Evolutionary conservation across 1,139 yeast species (phyloP), one percentile per base, ranked within the genome.

Genomic region (Pichia kudriavzevii): DNA sequence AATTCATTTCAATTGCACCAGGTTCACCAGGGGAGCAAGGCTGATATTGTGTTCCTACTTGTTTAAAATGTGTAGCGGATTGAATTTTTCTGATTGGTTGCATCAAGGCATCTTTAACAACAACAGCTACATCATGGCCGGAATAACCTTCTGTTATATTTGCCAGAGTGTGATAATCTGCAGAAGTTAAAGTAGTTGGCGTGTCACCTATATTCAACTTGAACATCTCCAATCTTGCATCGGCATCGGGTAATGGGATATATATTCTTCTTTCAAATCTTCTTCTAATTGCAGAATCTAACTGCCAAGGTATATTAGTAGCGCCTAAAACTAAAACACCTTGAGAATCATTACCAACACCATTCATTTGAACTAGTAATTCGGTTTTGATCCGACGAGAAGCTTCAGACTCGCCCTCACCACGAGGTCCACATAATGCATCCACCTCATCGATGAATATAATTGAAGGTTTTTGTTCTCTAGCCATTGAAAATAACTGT

Each of bases 261-360:
- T 93, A 93, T 36, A 93, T 91, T 61, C 98, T 77, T 51, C 84
- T 75, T 58, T 91, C 98, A 52, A 93, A 93, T 64, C 98, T 79
- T 64, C 99, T 79, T 58, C 98, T 75, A 35, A 93, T 85, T 6
- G 98, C 99, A 30, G 97, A 88, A 60, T 93, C 99, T 46, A 93
- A 68, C 62, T 91, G 96, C 98, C 98, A 93, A 14, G 98, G 98
- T 41, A 93, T 91, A 58, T 93, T 93, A 5, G 99, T 93, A 2
- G 99, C 99, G 18, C 98, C 99, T 34, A 93, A 66, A 0, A 93
- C 98, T 28, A 93, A 66, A 2, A 93, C 97, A 7, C 99, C 98
- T 34, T 72, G 70, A 1, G 95, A 66, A 56, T 93, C 98, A 55
- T 85, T 88, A 11, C 98, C 98, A 6, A 93, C 98, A 49, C 98